Percentiles rank a stretch among this genome's conserved stretches.
Evolutionary conservation across 1,284 basidiomycete genomes (phyloP).

Genomic region (Tausonia pullulans): DNA sequence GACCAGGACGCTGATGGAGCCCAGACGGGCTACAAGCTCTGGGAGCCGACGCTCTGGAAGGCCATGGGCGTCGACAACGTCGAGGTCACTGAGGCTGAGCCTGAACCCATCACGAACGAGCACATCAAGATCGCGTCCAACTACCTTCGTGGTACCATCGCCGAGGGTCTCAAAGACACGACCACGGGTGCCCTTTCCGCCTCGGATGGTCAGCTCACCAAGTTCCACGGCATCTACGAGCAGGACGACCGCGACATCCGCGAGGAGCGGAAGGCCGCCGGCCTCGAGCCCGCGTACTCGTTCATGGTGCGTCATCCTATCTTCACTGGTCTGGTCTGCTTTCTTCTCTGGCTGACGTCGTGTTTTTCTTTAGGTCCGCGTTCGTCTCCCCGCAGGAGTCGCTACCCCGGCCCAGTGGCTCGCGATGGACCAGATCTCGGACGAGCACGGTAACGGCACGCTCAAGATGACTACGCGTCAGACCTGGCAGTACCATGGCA

Average conservation of each 20-base stretch:
- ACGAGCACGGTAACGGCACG: slow-evolving; percentile 86
- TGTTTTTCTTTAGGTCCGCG: slow-evolving; percentile 50
- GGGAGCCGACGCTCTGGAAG: slow-evolving; percentile 92
- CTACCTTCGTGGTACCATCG: slow-evolving; percentile 90
- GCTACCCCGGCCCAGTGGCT: slow-evolving; percentile 88
- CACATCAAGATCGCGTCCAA: slow-evolving; percentile 97
- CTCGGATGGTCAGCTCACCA: slow-evolving; percentile 87
- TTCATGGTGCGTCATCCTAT: slow-evolving; percentile 80
- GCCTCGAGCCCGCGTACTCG: slow-evolving; percentile 87
- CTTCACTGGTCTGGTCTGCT: background rate
- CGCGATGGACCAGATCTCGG: slow-evolving; percentile 87
- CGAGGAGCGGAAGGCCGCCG: slow-evolving; percentile 85
- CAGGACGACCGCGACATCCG: slow-evolving; percentile 97
- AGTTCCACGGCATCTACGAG: slow-evolving; percentile 97
- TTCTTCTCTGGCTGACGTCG: background rate
- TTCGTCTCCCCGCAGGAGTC: slow-evolving; percentile 90
- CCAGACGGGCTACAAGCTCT: slow-evolving; percentile 89
- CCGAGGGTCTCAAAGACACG: slow-evolving; percentile 69
- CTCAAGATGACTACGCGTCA: slow-evolving; percentile 97
- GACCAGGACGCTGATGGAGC: slow-evolving; percentile 96
- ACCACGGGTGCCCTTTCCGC: slow-evolving; percentile 81
- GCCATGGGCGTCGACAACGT: slow-evolving; percentile 82
- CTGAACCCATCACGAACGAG: slow-evolving; percentile 96
- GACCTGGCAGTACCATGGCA: slow-evolving; percentile 99
- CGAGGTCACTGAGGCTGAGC: slow-evolving; percentile 83